Conservation (phyloP, 148 eudicot genomes). For the Chenopodium album region DNA sequence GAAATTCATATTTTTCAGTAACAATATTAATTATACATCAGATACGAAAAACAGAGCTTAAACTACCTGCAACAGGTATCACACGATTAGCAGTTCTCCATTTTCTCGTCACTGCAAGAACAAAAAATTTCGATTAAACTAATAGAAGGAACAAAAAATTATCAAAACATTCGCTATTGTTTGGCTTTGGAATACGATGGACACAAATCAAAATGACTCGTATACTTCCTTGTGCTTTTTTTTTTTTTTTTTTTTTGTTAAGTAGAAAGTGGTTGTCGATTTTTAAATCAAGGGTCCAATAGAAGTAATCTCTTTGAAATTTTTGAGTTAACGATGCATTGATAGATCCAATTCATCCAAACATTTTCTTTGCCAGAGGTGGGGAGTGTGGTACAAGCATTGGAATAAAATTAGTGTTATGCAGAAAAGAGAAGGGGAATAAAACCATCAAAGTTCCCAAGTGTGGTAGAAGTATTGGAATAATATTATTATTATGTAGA, state of each 20-base stretch:
- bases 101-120: slow-evolving; percentile 49
- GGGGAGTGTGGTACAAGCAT: neutral
- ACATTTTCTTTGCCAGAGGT: neutral
- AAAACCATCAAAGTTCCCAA: too few species aligned
- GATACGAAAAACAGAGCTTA: slow-evolving; percentile 6
- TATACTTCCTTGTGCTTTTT: neutral
- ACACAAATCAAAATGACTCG: neutral
- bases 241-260: neutral
- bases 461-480: too few species aligned
- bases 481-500: too few species aligned
- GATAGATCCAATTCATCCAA: neutral
- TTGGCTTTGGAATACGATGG: neutral
- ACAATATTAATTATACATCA: neutral
- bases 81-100: slow-evolving; percentile 37
- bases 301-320: neutral
- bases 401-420: neutral
- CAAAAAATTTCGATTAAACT: slow-evolving; percentile 9
- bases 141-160: neutral
- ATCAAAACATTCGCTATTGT: neutral
- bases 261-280: neutral
- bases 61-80: slow-evolving; percentile 48
- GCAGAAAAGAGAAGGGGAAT: neutral
- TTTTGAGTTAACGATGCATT: neutral
- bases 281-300: slow-evolving; percentile 1
- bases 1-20: neutral